Percentiles rank a stretch among this genome's conserved stretches.
Evolutionary conservation across 768 basidiomycete species (phyloP).

Genomic region (Fomitopsis pulvina): DNA sequence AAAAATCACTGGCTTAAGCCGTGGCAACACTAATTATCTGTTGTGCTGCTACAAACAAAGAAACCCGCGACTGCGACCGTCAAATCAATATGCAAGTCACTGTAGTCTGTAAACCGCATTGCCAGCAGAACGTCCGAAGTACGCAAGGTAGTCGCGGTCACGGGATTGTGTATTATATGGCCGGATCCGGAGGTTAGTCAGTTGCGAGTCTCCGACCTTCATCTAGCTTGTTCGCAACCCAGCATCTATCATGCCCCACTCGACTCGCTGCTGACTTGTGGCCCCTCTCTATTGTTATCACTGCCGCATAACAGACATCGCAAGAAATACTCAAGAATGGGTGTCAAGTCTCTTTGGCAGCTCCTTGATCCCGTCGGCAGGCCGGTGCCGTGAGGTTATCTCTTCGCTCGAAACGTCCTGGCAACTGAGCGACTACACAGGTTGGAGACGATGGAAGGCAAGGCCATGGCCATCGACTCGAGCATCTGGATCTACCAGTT

Average conservation of each 20-base stretch:
- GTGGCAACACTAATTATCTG: too few relatives aligned
- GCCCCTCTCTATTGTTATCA: too few relatives aligned
- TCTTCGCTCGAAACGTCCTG: neutral
- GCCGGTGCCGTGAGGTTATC: constrained; percentile 73
- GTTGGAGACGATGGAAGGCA: constrained; percentile 93
- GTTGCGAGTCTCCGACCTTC: neutral
- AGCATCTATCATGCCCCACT: neutral
- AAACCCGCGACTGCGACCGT: too few relatives aligned
- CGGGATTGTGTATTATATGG: neutral
- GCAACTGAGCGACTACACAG: constrained; percentile 30
- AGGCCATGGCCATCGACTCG: constrained; percentile 93
- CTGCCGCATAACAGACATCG: too few relatives aligned
- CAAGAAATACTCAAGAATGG: constrained; percentile 62
- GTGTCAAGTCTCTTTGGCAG: constrained; percentile 95
- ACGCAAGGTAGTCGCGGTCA: too few relatives aligned
- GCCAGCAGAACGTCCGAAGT: too few relatives aligned
- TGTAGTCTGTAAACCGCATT: too few relatives aligned
- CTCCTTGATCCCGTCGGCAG: constrained; percentile 90
- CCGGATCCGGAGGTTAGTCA: constrained; percentile 1
- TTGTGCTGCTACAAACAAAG: too few relatives aligned
- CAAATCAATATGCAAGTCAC: too few relatives aligned
- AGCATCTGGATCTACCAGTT: constrained; percentile 99
- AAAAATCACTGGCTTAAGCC: too few relatives aligned
- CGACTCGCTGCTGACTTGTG: neutral
- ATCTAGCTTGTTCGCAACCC: neutral